Evolutionary conservation across 2,329 filamentous ascomycete species (phyloP).

Genomic region (Xylariaceae sp.): DNA sequence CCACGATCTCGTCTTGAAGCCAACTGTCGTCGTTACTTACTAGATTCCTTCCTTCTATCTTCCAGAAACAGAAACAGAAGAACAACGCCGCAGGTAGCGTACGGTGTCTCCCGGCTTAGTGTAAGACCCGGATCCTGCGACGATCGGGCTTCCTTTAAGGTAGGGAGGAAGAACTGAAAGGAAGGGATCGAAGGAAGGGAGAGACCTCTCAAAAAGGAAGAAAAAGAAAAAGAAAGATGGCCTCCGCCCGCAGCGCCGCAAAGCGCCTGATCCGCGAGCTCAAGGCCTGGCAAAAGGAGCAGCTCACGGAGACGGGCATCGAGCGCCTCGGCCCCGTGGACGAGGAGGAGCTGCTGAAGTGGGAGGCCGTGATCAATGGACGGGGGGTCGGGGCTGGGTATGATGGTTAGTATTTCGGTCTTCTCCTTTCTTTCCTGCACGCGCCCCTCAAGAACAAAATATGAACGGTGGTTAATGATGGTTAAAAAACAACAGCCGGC

Average conservation of each 20-base stretch:
- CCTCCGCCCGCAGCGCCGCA: constrained; percentile 43
- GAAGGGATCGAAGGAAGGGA: neutral
- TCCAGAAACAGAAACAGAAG: neutral
- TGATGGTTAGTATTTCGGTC: constrained; percentile 39
- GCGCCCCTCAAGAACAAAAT: neutral
- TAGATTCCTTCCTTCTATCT: neutral
- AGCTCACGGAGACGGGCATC: constrained; percentile 47
- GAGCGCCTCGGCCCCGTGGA: constrained; percentile 52
- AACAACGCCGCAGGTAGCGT: neutral
- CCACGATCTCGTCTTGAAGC: neutral
- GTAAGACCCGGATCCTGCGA: too few relatives aligned
- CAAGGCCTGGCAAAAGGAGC: constrained; percentile 47
- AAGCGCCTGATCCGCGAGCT: constrained; percentile 57
- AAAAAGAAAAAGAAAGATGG: neutral
- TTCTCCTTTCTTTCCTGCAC: neutral
- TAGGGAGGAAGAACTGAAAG: too few relatives aligned
- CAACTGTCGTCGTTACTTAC: neutral
- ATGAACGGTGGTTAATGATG: neutral
- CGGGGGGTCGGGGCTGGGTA: constrained; percentile 51
- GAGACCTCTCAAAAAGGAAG: neutral
- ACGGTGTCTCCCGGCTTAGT: too few relatives aligned
- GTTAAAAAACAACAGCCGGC: constrained; percentile 45
- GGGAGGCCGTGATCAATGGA: constrained; percentile 59
- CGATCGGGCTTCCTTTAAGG: too few relatives aligned
- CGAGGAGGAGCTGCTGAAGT: constrained; percentile 51